Percentiles rank a stretch among this genome's conserved stretches.
phyloP scores from a whole-genome alignment of 1,139 yeast genomes.

The Pichia sp. region DNA sequence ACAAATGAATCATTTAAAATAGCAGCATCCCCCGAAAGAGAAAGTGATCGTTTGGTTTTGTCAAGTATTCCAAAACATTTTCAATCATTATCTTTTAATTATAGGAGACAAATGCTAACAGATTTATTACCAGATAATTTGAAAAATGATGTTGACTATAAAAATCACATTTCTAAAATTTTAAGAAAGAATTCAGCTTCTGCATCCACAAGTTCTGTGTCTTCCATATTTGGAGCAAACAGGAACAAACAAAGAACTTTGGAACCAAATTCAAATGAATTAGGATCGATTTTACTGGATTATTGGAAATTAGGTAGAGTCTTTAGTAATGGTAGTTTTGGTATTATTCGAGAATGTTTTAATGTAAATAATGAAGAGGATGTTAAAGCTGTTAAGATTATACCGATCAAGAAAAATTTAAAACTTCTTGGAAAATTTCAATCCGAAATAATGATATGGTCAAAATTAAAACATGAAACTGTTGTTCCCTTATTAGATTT shows the following conservation, averaged over 20 bases:
- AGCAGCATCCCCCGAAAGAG: conserved; percentile 28
- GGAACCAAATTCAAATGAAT: conserved; percentile 42
- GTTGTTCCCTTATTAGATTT: conserved; percentile 58
- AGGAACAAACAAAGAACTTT: conserved; percentile 5
- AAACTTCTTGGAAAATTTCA: conserved; percentile 48
- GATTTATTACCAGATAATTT: conserved; percentile 45
- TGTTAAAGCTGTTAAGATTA: conserved; percentile 70
- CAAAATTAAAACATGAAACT: conserved; percentile 54
- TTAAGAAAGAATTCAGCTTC: conserved; percentile 23
- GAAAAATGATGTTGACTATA: conserved; percentile 25
- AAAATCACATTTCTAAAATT: conserved; percentile 29
- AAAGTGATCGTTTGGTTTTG: conserved; percentile 21
- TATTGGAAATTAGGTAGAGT: conserved; percentile 58
- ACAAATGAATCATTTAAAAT: conserved; percentile 20
- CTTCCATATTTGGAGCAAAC: conserved; percentile 3
- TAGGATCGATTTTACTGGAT: conserved; percentile 55
- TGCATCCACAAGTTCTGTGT: conserved; percentile 7
- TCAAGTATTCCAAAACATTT: conserved; percentile 48
- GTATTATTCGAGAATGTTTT: conserved; percentile 64
- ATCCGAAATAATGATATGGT: conserved; percentile 75
- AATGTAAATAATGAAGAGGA: conserved; percentile 18
- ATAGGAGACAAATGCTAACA: conserved; percentile 51
- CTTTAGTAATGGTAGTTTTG: conserved; percentile 93
- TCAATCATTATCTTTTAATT: conserved; percentile 61
- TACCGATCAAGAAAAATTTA: conserved; percentile 42